Conservation (phyloP, 768 basidiomycete genomes). For the Kwoniella dendrophila region DNA sequence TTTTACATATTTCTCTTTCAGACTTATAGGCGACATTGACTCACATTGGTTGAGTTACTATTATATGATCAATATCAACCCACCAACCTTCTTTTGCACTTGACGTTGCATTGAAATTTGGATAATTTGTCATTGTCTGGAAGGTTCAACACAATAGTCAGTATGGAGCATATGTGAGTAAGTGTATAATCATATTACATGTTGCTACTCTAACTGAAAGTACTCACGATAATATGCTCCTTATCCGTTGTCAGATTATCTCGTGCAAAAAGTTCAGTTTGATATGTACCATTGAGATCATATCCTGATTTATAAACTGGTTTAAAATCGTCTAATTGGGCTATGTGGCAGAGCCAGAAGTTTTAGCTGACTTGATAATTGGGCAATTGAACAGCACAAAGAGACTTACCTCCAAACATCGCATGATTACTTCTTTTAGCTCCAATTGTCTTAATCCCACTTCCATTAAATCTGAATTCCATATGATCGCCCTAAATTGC, state of each 20-base stretch:
- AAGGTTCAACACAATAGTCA: too few relatives aligned
- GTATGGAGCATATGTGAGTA: too few relatives aligned
- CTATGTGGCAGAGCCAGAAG: too few relatives aligned
- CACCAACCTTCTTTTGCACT: constrained; percentile 20
- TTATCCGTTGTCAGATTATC: constrained; percentile 14
- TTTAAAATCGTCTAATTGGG: constrained; percentile 3
- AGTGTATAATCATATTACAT: too few relatives aligned
- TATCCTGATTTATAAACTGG: not conserved
- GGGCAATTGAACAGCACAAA: too few relatives aligned
- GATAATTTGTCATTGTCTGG: constrained; percentile 11
- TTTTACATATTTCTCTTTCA: too few relatives aligned
- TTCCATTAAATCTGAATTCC: constrained; percentile 35
- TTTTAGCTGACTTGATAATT: too few relatives aligned
- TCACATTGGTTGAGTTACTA: constrained; percentile 27
- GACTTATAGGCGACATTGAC: not conserved
- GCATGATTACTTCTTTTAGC: constrained; percentile 35
- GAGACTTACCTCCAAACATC: constrained; percentile 12
- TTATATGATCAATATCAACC: constrained; percentile 39
- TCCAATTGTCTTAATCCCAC: constrained; percentile 30
- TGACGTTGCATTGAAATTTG: constrained; percentile 13
- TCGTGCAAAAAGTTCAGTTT: constrained; percentile 17
- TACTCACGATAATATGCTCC: constrained; percentile 33
- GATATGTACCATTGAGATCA: constrained; percentile 1
- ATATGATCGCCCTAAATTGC: constrained; percentile 33
- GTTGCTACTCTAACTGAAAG: not conserved